Evolutionary conservation across 139 green algal genomes (phyloP).

Genomic region (Micractinium conductrix): DNA sequence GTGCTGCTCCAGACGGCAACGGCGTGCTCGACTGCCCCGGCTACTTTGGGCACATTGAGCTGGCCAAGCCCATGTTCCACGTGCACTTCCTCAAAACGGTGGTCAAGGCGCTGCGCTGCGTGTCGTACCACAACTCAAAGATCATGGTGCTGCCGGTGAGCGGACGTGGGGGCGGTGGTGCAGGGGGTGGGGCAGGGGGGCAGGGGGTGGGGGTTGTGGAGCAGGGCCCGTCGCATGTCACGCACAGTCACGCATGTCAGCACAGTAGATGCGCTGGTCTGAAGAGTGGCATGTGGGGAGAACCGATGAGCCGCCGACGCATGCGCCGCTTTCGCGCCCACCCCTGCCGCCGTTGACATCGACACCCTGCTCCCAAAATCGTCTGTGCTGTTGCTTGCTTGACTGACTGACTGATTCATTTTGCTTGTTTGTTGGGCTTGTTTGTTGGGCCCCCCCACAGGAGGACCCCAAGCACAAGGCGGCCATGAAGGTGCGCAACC

Average conservation of each 20-base stretch:
- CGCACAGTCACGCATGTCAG: no score
- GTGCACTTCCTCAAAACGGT: conserved; percentile 96
- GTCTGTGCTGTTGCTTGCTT: no score
- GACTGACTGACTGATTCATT: no score
- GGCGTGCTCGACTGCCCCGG: conserved; percentile 89
- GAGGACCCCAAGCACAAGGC: conserved; percentile 76
- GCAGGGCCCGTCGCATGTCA: no score
- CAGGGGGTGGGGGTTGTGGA: not conserved
- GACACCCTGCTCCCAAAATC: no score
- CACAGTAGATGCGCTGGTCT: no score
- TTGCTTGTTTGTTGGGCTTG: no score
- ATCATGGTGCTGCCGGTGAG: conserved; percentile 87
- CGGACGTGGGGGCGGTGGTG: not conserved
- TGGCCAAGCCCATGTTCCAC: conserved; percentile 97
- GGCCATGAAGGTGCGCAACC: conserved; percentile 69
- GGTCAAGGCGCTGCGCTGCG: conserved; percentile 93
- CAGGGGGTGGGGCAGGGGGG: not conserved
- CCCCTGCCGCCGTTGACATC: no score
- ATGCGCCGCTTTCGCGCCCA: no score
- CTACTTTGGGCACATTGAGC: conserved; percentile 98
- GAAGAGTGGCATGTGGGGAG: no score
- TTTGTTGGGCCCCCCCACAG: no score
- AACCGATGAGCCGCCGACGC: no score
- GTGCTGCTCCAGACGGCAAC: conserved; percentile 56
- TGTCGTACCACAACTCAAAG: conserved; percentile 91